Evolutionary conservation across 768 basidiomycete genomes (phyloP), one percentile per base, ranked within the genome.

Genomic region (Lentinula raphanica): DNA sequence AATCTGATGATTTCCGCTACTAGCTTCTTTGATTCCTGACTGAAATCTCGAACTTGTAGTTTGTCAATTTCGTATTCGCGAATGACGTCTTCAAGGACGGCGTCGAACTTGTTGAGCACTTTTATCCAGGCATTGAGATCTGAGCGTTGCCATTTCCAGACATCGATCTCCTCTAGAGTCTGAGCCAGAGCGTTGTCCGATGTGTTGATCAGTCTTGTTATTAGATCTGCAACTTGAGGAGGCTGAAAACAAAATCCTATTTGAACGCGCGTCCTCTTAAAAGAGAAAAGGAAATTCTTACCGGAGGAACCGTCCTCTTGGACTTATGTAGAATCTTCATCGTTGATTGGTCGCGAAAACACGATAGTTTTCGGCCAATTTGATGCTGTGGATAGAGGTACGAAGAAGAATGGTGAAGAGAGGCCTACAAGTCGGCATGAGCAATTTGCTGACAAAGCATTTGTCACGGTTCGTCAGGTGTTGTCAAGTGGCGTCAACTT

Each of bases 41-140:
- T 84, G 67, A 98, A 97, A 25, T 81, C 79, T 57, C 86, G 87
- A 32, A 86, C 71, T 71, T 98, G 96, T 3, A 93, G 77, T 65
- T 87, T 86, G 71, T 90, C 88, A 60, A 98, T 80, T 55, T 90
- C 85, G 71, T 98, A 96, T 71, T 88, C 86, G 60, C 79, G 79
- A 69, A 97, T 89, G 63, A 87, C 77, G 39, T 84, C 85, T 67
- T 90, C 94, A 64, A 98, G 80, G 62, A 97, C 85, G 59, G 78
- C 76, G 75, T 99, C 97, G 69, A 99, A 94, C 69, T 90, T 90
- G 80, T 99, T 96, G 49, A 99, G 84, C 58, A 95, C 92, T 68
- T 88, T 87, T 70, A 93, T 86, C 97, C 97, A 99, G 58, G 90
- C 86, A 74, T 97, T 94, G 60, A 99, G 81, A 78, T 99, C 97